phyloP scores from a whole-genome alignment of 169 alveolate species.

The Plasmodium ovale region DNA sequence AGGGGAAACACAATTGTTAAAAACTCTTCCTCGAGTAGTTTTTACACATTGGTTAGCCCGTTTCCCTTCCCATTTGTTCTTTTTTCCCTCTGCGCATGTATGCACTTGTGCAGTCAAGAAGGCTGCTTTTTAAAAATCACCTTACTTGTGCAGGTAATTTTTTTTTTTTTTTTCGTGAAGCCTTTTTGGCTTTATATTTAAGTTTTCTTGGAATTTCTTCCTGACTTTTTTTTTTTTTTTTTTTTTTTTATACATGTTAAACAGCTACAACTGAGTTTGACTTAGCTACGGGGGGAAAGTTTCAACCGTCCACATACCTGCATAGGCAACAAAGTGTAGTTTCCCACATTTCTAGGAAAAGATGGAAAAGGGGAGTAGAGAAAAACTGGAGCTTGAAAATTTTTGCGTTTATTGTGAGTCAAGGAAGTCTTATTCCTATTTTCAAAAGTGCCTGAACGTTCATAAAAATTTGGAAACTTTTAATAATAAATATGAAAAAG shows the following conservation, averaged over 20 bases:
- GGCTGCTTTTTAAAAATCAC: neutral
- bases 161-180: neutral
- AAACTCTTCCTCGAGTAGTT: too few species aligned
- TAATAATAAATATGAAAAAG: constrained; percentile 44
- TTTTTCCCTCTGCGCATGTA: neutral
- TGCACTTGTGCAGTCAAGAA: neutral
- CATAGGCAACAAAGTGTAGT: too few species aligned
- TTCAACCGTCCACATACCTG: neutral
- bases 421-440: constrained; percentile 34
- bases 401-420: constrained; percentile 46
- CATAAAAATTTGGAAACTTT: neutral
- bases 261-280: neutral
- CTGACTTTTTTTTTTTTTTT: neutral
- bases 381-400: constrained; percentile 20
- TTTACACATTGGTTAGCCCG: too few species aligned
- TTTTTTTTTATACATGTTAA: neutral
- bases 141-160: neutral
- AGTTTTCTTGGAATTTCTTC: too few species aligned
- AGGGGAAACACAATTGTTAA: too few species aligned
- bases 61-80: neutral
- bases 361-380: neutral
- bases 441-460: constrained; percentile 4
- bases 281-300: neutral
- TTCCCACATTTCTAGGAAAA: too few species aligned
- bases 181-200: too few species aligned